phyloP scores from a whole-genome alignment of 2,329 filamentous ascomycete genomes.

The Aspergillus terreus region DNA sequence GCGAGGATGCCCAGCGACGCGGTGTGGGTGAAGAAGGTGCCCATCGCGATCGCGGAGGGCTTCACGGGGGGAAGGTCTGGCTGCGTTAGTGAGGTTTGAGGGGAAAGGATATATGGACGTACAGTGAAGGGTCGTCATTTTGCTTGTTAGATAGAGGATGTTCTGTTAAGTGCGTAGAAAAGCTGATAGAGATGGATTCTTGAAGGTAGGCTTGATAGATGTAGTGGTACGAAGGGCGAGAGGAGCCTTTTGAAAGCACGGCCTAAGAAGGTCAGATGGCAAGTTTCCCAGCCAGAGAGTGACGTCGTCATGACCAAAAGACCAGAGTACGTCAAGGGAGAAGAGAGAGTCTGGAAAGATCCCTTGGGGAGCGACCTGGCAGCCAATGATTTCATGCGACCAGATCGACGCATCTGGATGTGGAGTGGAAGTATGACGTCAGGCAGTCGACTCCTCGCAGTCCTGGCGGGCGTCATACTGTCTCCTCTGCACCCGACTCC shows the following conservation, averaged over 20 bases:
- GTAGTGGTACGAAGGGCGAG: no score
- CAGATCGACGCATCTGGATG: not conserved
- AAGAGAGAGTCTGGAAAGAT: not conserved
- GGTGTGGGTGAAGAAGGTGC: constrained; percentile 92
- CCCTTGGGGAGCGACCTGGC: not conserved
- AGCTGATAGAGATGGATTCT: not conserved
- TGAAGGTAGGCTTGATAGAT: no score
- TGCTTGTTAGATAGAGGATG: constrained; percentile 19
- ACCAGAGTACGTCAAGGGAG: not conserved
- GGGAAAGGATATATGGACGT: constrained; percentile 27
- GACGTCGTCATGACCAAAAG: constrained; percentile 13
- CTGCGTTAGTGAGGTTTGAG: not conserved
- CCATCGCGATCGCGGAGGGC: constrained; percentile 95
- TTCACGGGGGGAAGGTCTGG: constrained; percentile 80
- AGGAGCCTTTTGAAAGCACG: not conserved
- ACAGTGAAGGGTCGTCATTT: constrained; percentile 60
- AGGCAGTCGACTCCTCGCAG: not conserved
- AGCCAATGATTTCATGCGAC: constrained; percentile 1
- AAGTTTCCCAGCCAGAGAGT: not conserved
- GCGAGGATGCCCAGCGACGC: constrained; percentile 82
- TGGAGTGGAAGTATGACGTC: not conserved
- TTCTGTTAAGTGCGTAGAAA: not conserved
- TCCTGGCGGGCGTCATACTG: not conserved
- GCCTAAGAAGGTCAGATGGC: constrained; percentile 1
- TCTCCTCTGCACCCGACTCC: not conserved